Conservation (phyloP, 192 early-diverging fungal species). For the Neocallimastix lanati region DNA sequence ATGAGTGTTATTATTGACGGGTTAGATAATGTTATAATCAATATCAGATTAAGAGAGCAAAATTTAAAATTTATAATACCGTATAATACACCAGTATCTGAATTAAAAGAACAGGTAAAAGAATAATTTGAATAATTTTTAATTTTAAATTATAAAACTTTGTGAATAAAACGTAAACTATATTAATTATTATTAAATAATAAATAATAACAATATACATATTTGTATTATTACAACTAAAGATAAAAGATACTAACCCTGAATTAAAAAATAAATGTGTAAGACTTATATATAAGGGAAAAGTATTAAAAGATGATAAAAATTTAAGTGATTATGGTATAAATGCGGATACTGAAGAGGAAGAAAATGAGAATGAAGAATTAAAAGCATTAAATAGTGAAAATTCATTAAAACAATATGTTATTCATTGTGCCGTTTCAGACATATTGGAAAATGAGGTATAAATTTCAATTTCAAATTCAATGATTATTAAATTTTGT, state of each 20-base stretch:
- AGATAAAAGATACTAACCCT: background rate
- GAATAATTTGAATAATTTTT: too few species aligned
- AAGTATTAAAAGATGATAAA: background rate
- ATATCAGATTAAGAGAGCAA: background rate
- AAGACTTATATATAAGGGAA: background rate
- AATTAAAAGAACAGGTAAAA: background rate
- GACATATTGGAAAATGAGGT: background rate
- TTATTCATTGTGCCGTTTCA: background rate
- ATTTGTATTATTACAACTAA: background rate
- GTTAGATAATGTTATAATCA: background rate
- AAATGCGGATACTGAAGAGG: background rate
- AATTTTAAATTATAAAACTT: too few species aligned
- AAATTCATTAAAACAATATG: background rate
- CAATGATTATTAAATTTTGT: too few species aligned
- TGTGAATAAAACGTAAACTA: too few species aligned
- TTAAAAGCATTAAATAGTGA: background rate
- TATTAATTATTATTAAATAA: too few species aligned
- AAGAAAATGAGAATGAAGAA: background rate
- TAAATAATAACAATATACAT: too few species aligned
- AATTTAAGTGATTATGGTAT: background rate
- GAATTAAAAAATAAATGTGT: background rate
- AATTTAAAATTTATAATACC: background rate
- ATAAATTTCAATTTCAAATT: too few species aligned
- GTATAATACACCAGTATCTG: background rate
- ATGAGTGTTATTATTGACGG: background rate